A percentile compares a stretch with the other conserved stretches of the same genome.
Conservation (phyloP, 352 stramenopile genomes). For the Pythium aquatile region DNA sequence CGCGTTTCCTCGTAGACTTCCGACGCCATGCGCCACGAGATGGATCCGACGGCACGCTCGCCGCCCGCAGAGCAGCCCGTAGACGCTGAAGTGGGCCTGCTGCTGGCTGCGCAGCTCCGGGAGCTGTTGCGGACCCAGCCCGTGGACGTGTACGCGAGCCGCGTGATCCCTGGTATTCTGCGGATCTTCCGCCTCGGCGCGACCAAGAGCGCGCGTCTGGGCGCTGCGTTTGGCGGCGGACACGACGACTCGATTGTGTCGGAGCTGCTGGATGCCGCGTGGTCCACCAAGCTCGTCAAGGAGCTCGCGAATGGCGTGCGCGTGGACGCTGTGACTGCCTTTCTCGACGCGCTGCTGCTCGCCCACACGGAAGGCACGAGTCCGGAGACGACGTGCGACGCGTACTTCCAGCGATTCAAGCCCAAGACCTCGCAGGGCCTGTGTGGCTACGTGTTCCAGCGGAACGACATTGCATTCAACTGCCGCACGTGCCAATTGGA, state of each 20-base stretch:
- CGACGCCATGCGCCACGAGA: slow-evolving; percentile 24
- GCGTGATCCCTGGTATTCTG: slow-evolving; percentile 23
- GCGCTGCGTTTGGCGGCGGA: slow-evolving; percentile 12
- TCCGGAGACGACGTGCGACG: slow-evolving; percentile 34
- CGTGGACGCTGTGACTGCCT: slow-evolving; percentile 22
- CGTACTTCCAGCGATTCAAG: slow-evolving; percentile 62
- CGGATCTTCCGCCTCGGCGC: slow-evolving; percentile 21
- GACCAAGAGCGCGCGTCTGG: slow-evolving; percentile 25
- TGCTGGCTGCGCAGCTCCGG: slow-evolving; percentile 25
- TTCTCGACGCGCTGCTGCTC: slow-evolving; percentile 30
- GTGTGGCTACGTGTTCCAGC: slow-evolving; percentile 96
- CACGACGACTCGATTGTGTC: slow-evolving; percentile 14
- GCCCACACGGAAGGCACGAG: slow-evolving; percentile 16
- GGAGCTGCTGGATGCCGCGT: slow-evolving; percentile 26
- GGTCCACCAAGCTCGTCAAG: slow-evolving; percentile 26
- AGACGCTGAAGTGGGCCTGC: slow-evolving; percentile 24
- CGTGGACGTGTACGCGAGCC: slow-evolving; percentile 13
- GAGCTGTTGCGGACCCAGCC: slow-evolving; percentile 24
- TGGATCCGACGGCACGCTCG: slow-evolving; percentile 22
- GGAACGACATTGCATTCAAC: slow-evolving; percentile 98
- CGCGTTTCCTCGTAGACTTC: neutral
- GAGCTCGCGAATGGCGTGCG: slow-evolving; percentile 16
- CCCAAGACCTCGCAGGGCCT: slow-evolving; percentile 54
- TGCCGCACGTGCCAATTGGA: slow-evolving; percentile 98
- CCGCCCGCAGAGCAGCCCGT: slow-evolving; percentile 25